Base-by-base conservation (phyloP, 495 filamentous ascomycete genomes). In the Acidiella bohemica region DNA sequence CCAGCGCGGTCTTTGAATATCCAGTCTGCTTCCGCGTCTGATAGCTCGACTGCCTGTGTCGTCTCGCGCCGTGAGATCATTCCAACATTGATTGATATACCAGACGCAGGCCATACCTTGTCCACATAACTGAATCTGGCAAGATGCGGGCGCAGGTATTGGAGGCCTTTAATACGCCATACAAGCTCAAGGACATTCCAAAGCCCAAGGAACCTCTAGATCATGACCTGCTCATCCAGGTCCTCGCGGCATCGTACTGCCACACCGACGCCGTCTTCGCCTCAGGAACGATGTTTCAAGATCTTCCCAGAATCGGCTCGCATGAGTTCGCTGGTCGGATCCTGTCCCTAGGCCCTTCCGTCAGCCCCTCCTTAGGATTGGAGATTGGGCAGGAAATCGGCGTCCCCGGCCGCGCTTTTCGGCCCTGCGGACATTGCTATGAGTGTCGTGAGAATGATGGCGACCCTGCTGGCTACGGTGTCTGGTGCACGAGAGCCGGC, bases 291-390 rank as follows among this genome's bases (percentile, higher is more conserved):
- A 39, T 60, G 33, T 47, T 64, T 47, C 46, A 46, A n/a, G 19
- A 33, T 50, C 47, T 46, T 11, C 59, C 61, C 9, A 39, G 46
- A 13, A 72, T 63, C 18, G 68, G 62, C 1, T 72, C 64, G 0
- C 75, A 79, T 47, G 72, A 77, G 53, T 71, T 69, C 12, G 55
- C 66, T 9, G 73, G 75, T 11, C 71, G 65, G 3, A 61, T 76
- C 22, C 64, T 65, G 18, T 58, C 60, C 0, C 34, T 65, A 20
- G 70, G 20, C 32, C 14, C 11, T 25, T 19, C 52, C 60, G 4
- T 43, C 56, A 1, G 60, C 68, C 14, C 44, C 36, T 7, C 51
- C 55, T 12, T 30, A 47, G 18, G 2, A 36, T 12, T 70, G 71
- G 40, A 40, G 54, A 17, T 28, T 54, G 14, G 68, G 72, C 65